Evolutionary conservation across 768 basidiomycete genomes (phyloP).

Genomic region (Agrocybe pediades): DNA sequence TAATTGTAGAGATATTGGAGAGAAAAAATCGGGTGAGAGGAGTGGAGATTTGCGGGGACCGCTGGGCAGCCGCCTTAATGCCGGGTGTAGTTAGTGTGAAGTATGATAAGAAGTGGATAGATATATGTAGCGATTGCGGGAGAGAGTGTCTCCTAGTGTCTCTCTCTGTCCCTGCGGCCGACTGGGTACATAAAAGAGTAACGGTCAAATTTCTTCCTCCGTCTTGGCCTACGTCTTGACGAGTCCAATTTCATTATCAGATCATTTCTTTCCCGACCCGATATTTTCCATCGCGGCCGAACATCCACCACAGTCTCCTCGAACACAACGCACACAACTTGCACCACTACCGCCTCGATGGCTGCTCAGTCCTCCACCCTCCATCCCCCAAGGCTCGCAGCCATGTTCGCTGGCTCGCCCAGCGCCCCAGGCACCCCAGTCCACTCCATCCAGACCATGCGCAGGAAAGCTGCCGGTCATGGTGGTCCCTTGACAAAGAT

Average conservation of each 20-base stretch:
- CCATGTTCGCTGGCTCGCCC: slow-evolving; percentile 73
- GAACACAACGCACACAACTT: slow-evolving; percentile 2
- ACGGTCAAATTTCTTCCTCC: not conserved
- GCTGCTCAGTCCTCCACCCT: slow-evolving; percentile 43
- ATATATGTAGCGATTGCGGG: slow-evolving; percentile 5
- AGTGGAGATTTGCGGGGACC: slow-evolving; percentile 26
- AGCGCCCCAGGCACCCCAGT: slow-evolving; percentile 84
- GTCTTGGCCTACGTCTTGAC: not conserved
- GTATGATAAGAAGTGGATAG: not conserved
- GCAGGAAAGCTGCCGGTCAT: slow-evolving; percentile 89
- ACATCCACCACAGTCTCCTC: slow-evolving; percentile 4
- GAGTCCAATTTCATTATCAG: not conserved
- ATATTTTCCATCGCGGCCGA: slow-evolving; percentile 7
- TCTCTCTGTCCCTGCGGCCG: slow-evolving; percentile 2
- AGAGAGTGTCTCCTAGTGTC: slow-evolving; percentile 1
- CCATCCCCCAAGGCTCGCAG: slow-evolving; percentile 73
- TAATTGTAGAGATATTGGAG: not conserved
- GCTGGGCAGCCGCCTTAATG: slow-evolving; percentile 23
- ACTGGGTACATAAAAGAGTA: not conserved
- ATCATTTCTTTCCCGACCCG: not conserved
- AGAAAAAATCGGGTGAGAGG: slow-evolving; percentile 1
- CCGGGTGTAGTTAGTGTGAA: slow-evolving; percentile 14
- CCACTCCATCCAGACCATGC: slow-evolving; percentile 89
- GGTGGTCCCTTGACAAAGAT: slow-evolving; percentile 89
- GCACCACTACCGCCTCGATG: slow-evolving; percentile 36